Conservation (phyloP, 305 asterid genomes). For the Fraxinus sp. region DNA sequence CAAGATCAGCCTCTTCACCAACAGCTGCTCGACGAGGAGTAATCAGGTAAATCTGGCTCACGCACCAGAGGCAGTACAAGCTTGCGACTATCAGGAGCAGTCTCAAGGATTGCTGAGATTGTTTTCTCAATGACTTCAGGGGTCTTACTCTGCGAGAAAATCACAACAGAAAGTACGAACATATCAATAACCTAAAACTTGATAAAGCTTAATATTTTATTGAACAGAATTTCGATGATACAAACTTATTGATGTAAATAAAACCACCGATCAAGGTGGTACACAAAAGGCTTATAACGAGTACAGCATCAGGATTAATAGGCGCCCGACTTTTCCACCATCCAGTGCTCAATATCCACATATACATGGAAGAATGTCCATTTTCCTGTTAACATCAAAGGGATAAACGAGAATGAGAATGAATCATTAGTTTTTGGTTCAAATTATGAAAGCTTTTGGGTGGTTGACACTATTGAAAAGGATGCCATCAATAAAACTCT, state of each 20-base stretch:
- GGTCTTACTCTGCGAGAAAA: conserved; percentile 49
- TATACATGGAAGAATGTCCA: conserved; percentile 76
- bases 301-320: conserved; percentile 66
- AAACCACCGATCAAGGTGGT: conserved; percentile 64
- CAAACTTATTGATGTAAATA: conserved; percentile 65
- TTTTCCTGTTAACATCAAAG: conserved; percentile 57
- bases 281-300: conserved; percentile 58
- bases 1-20: conserved; percentile 92
- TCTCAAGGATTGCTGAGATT: conserved; percentile 38
- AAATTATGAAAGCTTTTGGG: not conserved
- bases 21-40: conserved; percentile 77
- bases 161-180: not conserved
- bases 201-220: not conserved
- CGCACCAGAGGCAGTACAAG: conserved; percentile 76
- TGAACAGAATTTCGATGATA: not conserved
- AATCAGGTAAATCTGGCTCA: conserved; percentile 66
- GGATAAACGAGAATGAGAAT: not conserved
- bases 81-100: conserved; percentile 45
- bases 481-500: not conserved
- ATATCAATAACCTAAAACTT: conserved; percentile 2
- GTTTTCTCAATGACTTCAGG: conserved; percentile 37
- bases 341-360: conserved; percentile 89
- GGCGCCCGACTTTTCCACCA: conserved; percentile 92
- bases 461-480: not conserved
- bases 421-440: not conserved